Conservation (phyloP, 1,284 basidiomycete species). For the Papiliotrema terrestris region DNA sequence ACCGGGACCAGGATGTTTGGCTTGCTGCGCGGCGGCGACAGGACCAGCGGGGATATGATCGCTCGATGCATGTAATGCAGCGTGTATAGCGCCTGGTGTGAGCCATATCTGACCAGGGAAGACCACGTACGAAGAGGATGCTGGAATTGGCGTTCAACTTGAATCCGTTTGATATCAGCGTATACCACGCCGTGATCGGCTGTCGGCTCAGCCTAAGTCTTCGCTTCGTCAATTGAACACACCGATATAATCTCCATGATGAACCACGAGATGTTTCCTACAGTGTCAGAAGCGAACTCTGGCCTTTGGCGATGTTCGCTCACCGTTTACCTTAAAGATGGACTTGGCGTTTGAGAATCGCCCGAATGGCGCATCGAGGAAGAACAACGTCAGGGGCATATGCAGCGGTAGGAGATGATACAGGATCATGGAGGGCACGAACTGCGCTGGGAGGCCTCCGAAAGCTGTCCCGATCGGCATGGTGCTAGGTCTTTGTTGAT, state of each 20-base stretch:
- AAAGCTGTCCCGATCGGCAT: background rate
- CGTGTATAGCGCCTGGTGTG: slow-evolving; percentile 56
- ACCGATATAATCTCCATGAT: slow-evolving; percentile 81
- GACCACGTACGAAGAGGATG: background rate
- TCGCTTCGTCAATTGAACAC: slow-evolving; percentile 53
- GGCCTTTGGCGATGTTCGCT: slow-evolving; percentile 9
- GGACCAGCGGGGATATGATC: slow-evolving; percentile 68
- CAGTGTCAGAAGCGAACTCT: background rate
- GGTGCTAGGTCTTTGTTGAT: background rate
- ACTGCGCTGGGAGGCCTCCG: slow-evolving; percentile 3
- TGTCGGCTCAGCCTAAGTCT: slow-evolving; percentile 30
- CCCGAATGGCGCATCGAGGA: slow-evolving; percentile 70
- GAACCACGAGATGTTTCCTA: slow-evolving; percentile 65
- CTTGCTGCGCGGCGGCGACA: slow-evolving; percentile 74
- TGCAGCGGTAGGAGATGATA: slow-evolving; percentile 51
- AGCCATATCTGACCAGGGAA: background rate
- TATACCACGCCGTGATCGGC: slow-evolving; percentile 52
- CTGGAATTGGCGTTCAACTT: background rate
- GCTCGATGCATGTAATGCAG: slow-evolving; percentile 81
- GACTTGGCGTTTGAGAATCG: slow-evolving; percentile 60
- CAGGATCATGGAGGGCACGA: slow-evolving; percentile 30
- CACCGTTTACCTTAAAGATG: slow-evolving; percentile 58
- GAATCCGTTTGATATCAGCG: slow-evolving; percentile 5
- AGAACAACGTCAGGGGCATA: slow-evolving; percentile 44
- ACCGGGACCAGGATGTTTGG: slow-evolving; percentile 67